Percentiles rank a stretch among this genome's conserved stretches.
Evolutionary conservation across 2,329 filamentous ascomycete genomes (phyloP).

Genomic region (Pochonia chlamydosporia): DNA sequence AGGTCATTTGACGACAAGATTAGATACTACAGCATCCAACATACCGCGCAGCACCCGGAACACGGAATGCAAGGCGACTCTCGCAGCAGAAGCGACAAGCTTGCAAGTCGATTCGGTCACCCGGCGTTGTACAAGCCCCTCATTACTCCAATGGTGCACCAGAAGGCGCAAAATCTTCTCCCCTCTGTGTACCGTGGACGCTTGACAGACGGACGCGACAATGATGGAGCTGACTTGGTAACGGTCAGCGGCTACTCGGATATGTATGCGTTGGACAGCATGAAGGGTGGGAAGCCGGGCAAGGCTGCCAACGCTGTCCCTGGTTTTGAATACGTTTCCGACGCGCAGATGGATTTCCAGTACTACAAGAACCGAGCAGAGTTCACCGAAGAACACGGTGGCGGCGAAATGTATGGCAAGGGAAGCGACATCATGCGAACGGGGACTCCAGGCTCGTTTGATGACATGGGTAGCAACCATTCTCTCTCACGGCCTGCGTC

Average conservation of each 20-base stretch:
- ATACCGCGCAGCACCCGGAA: conserved; percentile 43
- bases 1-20: conserved; percentile 71
- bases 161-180: conserved; percentile 80
- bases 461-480: conserved; percentile 32
- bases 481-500: conserved; percentile 45
- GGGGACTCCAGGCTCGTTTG: conserved; percentile 53
- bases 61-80: conserved; percentile 39
- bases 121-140: conserved; percentile 84
- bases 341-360: conserved; percentile 80
- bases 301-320: conserved; percentile 43
- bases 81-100: conserved; percentile 57
- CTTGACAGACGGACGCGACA: conserved; percentile 59
- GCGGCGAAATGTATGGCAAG: conserved; percentile 60
- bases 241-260: conserved; percentile 74
- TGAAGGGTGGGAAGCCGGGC: conserved; percentile 53
- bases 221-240: conserved; percentile 47
- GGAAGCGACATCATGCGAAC: conserved; percentile 54
- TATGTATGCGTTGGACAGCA: conserved; percentile 72
- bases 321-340: conserved; percentile 86
- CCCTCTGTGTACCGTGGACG: conserved; percentile 83
- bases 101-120: conserved; percentile 78
- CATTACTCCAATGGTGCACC: conserved; percentile 92
- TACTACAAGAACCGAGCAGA: conserved; percentile 88
- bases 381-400: conserved; percentile 83
- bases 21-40: conserved; percentile 70